A percentile compares a stretch with the other conserved stretches of the same genome.
Evolutionary conservation across 2,329 filamentous ascomycete species (phyloP).

Genomic region (Rhynchosporium secalis): DNA sequence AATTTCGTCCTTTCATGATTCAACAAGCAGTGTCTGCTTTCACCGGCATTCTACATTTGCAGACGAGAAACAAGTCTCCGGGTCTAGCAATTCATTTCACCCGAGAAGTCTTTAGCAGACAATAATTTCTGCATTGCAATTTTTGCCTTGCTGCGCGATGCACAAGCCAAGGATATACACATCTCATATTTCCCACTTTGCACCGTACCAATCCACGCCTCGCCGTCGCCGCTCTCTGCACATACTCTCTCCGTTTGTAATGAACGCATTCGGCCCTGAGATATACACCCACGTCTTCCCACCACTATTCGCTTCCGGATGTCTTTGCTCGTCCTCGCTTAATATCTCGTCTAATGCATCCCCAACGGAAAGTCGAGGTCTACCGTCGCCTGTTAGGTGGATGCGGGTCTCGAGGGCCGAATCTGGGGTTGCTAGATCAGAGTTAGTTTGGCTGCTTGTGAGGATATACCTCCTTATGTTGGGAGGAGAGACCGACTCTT

Average conservation of each 20-base stretch:
- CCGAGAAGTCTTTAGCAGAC: too few species aligned
- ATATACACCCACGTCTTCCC: constrained; percentile 31
- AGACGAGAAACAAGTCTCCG: too few species aligned
- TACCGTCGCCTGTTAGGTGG: constrained; percentile 29
- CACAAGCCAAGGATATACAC: neutral
- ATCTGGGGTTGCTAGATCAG: neutral
- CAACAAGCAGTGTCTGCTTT: too few species aligned
- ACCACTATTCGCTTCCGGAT: neutral
- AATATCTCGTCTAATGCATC: constrained; percentile 20
- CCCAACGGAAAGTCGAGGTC: constrained; percentile 22
- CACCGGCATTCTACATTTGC: too few species aligned
- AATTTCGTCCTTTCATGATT: too few species aligned
- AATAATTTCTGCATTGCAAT: too few species aligned
- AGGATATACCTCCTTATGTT: neutral
- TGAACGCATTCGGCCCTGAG: constrained; percentile 33
- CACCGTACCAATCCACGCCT: constrained; percentile 31
- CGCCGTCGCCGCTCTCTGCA: constrained; percentile 22
- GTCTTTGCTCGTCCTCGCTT: neutral
- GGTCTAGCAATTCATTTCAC: too few species aligned
- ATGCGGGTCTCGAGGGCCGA: constrained; percentile 25
- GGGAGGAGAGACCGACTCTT: neutral
- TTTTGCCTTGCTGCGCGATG: too few species aligned
- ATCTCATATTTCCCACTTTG: constrained; percentile 40
- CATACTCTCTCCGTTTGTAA: constrained; percentile 28
- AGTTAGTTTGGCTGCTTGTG: neutral